These are phyloP conservation scores for Tillandsia fasciculata DNA, from an alignment of 176 grass and related monocot species.

Conservation along the genomic window DNA sequence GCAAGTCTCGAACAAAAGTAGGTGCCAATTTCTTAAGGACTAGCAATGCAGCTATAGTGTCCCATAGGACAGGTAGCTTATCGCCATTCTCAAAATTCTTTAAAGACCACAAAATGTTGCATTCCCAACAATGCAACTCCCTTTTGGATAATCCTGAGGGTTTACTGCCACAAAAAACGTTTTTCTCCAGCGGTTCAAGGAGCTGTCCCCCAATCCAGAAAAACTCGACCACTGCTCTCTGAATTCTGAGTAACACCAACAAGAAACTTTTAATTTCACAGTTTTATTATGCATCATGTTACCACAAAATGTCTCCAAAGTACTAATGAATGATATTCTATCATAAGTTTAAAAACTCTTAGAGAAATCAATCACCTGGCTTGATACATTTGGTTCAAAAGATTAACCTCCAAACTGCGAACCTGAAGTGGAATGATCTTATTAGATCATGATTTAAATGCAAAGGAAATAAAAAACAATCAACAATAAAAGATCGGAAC, in stretches of 20 bases:
- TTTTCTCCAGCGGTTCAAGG: slow-evolving; percentile 42
- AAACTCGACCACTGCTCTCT: slow-evolving; percentile 76
- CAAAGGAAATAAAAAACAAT: background rate
- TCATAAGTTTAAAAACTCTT: background rate
- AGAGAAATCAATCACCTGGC: slow-evolving; percentile 46
- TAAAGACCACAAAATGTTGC: slow-evolving; percentile 50
- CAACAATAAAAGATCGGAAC: background rate
- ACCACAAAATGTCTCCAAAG: background rate
- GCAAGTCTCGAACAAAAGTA: slow-evolving; percentile 36
- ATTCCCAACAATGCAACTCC: slow-evolving; percentile 46
- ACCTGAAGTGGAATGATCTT: slow-evolving; percentile 37
- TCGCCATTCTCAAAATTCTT: slow-evolving; percentile 53
- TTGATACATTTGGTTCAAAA: slow-evolving; percentile 94
- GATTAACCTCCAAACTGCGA: slow-evolving; percentile 50
- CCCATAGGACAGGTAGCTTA: slow-evolving; percentile 49
- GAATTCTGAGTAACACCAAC: slow-evolving; percentile 39
- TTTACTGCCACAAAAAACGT: slow-evolving; percentile 11
- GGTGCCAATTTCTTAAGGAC: slow-evolving; percentile 40
- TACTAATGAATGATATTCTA: background rate
- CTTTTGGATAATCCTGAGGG: slow-evolving; percentile 23
- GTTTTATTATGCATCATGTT: background rate
- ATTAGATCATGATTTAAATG: slow-evolving; percentile 17
- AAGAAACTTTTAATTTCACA: slow-evolving; percentile 14
- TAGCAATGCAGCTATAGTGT: slow-evolving; percentile 44
- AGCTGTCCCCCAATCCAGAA: slow-evolving; percentile 65